These are phyloP conservation scores for Penicillium egyptiacum DNA, from an alignment of 495 filamentous ascomycete species.

Conservation along the genomic window DNA sequence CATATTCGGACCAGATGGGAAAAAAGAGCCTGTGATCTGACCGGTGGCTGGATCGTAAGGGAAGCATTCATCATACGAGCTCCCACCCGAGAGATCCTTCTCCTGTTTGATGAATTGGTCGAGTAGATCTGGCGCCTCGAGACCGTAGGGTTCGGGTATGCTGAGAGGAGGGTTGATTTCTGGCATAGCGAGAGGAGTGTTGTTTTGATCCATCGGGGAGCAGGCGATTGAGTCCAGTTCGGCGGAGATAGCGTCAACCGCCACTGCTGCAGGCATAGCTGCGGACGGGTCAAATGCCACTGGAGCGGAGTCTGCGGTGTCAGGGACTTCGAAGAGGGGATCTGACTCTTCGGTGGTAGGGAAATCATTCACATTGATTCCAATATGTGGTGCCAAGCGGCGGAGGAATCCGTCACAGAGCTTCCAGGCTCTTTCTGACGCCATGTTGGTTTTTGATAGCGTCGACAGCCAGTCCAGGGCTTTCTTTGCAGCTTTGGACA, in stretches of 20 bases:
- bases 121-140: constrained; percentile 30
- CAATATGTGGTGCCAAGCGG: constrained; percentile 42
- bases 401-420: constrained; percentile 50
- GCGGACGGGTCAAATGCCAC: constrained; percentile 21
- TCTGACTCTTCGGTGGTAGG: constrained; percentile 26
- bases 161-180: constrained; percentile 19
- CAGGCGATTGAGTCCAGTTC: constrained; percentile 31
- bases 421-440: constrained; percentile 52
- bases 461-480: constrained; percentile 53
- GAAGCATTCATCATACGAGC: constrained; percentile 36
- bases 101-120: constrained; percentile 28
- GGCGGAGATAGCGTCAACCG: constrained; percentile 22
- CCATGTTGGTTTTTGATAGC: constrained; percentile 46
- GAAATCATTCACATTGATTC: constrained; percentile 30
- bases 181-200: constrained; percentile 19
- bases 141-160: constrained; percentile 17
- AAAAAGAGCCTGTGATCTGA: constrained; percentile 45
- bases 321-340: constrained; percentile 22
- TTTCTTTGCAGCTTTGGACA: constrained; percentile 55
- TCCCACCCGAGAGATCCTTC: constrained; percentile 19
- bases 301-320: constrained; percentile 8
- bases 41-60: constrained; percentile 44
- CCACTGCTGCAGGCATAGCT: constrained; percentile 11
- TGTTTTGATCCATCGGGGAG: constrained; percentile 31
- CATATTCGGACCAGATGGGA: constrained; percentile 34